Evolutionary conservation across 768 basidiomycete species (phyloP), one percentile per base, ranked within the genome.

Genomic region (Leccinum sublutescens): DNA sequence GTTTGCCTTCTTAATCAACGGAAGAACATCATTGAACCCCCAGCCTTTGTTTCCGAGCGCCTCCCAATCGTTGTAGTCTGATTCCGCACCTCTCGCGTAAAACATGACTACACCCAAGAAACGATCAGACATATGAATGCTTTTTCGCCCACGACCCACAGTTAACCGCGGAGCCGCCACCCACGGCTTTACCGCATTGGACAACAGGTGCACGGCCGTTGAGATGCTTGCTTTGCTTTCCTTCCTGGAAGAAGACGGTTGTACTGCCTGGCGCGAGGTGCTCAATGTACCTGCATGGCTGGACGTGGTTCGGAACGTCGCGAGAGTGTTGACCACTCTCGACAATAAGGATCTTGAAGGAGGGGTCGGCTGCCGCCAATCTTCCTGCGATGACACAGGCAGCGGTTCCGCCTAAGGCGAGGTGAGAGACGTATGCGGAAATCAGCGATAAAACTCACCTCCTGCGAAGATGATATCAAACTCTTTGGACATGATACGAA

Each of bases 11-110:
- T 77, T 80, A 45, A 86, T 60, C 34, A 86, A 72, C 0, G 86
- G 85, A 33, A 87, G 79, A 10, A 88, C 67, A 31, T 83, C 74
- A 50, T 77, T 74, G 0, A 82, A 81, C 9, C 84, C 77, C 87
- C 87, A 88, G 4, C 86, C 86, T 2, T 79, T 70, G 65, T 87
- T 86, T 4, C 75, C 75, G 34, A 81, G 68, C 2, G 74, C 65
- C 2, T 43, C 64, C 87, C 86, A 88, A 52, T 83, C 82, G 64
- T 88, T 83, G 57, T 82, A 87, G 65, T 88, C 87, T 0, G 85
- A 86, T 1, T 83, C 80, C 17, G 81, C 70, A 5, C 83, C 80
- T 14, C 86, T 80, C 2, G 78, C 82, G 62, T 86, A 87, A 75
- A 82, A 77, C 66, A 77, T 76, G 64, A 72, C 78, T 68, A 11